A percentile compares a stretch with the other conserved stretches of the same genome.
phyloP scores from a whole-genome alignment of 2,329 filamentous ascomycete species.

The Xylariomycetidae sp. region DNA sequence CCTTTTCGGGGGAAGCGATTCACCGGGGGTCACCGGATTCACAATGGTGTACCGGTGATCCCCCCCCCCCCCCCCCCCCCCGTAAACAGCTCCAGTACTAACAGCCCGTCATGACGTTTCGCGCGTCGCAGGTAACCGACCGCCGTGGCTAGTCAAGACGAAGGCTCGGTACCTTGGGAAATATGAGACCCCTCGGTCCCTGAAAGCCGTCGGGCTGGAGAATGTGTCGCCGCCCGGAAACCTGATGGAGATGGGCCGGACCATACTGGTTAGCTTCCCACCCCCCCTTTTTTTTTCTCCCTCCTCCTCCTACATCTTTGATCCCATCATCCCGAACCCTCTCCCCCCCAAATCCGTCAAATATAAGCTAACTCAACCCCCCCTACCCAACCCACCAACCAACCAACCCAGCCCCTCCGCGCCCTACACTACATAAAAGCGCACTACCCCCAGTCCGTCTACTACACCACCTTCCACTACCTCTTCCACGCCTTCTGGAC shows the following conservation, averaged over 20 bases:
- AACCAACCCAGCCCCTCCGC: constrained; percentile 46
- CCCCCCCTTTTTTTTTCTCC: background rate
- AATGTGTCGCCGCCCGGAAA: constrained; percentile 34
- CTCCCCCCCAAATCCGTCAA: too few relatives aligned
- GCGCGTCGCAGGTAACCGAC: constrained; percentile 57
- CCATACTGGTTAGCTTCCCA: constrained; percentile 30
- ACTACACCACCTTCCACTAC: constrained; percentile 48
- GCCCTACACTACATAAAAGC: constrained; percentile 63
- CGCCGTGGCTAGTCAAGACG: constrained; percentile 66
- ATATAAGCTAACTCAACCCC: too few relatives aligned
- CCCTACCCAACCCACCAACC: background rate
- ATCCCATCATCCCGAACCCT: too few relatives aligned
- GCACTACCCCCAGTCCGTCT: constrained; percentile 43
- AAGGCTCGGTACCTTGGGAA: constrained; percentile 59
- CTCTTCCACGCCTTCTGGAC: constrained; percentile 60
- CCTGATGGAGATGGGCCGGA: constrained; percentile 39
- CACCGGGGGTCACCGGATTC: too few relatives aligned
- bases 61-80: constrained; percentile 1
- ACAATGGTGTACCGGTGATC: too few relatives aligned
- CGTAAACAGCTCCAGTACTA: background rate
- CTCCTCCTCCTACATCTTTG: too few relatives aligned
- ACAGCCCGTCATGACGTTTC: constrained; percentile 1
- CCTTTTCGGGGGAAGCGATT: too few relatives aligned
- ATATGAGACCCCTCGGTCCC: constrained; percentile 36
- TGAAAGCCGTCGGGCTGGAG: constrained; percentile 32